Base-by-base conservation (phyloP, 371 early-diverging fungal species). In the Lichtheimia ornata region DNA sequence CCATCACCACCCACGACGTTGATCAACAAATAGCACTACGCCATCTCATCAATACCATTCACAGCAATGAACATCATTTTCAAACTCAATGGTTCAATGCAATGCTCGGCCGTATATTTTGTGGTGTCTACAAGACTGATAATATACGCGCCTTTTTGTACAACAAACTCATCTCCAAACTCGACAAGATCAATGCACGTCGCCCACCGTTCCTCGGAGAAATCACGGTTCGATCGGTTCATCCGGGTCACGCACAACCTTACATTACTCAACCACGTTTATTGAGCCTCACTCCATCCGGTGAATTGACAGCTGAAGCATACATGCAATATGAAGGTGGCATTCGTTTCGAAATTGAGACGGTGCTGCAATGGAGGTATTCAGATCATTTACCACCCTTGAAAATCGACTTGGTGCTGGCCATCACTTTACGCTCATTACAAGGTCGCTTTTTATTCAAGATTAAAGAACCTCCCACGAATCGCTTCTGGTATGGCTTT, bases 401-500 rank as follows among this genome's bases (percentile, higher is more conserved):
- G 42, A 85, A 87, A 3, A 83, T 95, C 56, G 72, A 93, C 22
- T 63, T 97, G 11, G 90, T 93, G 3, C 82, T 97, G 28, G 86
- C 90, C 0, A 87, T 94, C 45, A 82, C 85, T 15, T 81, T 88
- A 50, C 87, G 82, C 61, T 73, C 74, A n/a, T 80, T 94, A 50
- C 65, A 84, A 1, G 97, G 95, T 1, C 89, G 88, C 62, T 70
- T 94, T 59, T 74, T 91, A 13, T 63, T 95, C 56, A 84, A 87
- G 50, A 85, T 95, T 67, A 93, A 93, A 64, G 87, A 91, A 3
- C 91, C 92, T 15, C 95, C 95, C 3, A 85, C 92, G 7, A 94
- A 95, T 63, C 84, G 97, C 5, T 76, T 94, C 55, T 96, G 97
- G 97, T 71, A 93, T 58, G 97, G 92, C 1, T 91, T 96, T 56